Conservation (phyloP, 768 basidiomycete species). For the Cyathus striatus region DNA sequence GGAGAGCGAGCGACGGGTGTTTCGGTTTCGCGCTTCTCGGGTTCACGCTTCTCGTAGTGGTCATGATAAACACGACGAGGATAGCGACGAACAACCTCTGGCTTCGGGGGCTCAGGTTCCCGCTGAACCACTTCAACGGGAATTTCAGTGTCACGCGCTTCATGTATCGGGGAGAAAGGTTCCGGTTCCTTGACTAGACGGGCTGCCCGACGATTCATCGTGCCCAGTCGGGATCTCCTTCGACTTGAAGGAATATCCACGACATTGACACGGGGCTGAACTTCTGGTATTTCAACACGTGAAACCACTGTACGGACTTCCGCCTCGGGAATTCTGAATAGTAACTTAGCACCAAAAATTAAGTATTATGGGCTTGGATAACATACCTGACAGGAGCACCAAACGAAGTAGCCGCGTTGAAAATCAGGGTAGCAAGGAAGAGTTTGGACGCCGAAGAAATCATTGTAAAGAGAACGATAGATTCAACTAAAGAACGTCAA, state of each 20-base stretch:
- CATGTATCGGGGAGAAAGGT: constrained; percentile 14
- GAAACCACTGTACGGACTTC: constrained; percentile 15
- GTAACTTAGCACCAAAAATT: background rate
- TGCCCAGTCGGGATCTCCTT: constrained; percentile 11
- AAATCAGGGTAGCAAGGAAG: constrained; percentile 31
- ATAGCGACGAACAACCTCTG: constrained; percentile 15
- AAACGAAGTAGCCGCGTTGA: constrained; percentile 28
- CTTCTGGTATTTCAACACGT: constrained; percentile 12
- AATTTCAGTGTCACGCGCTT: constrained; percentile 20
- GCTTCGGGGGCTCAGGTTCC: constrained; percentile 7
- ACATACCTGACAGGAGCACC: constrained; percentile 35
- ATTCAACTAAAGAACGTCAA: constrained; percentile 13
- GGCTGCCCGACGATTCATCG: constrained; percentile 18
- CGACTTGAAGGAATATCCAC: constrained; percentile 19
- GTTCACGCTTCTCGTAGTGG: constrained; percentile 22
- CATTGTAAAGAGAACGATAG: constrained; percentile 28
- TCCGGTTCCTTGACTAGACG: constrained; percentile 18
- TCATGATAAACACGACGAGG: constrained; percentile 21
- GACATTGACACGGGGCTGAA: constrained; percentile 18
- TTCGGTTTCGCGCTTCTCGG: no score
- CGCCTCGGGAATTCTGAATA: constrained; percentile 20
- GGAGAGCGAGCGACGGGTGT: no score
- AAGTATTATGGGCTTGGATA: background rate
- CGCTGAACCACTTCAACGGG: constrained; percentile 11
- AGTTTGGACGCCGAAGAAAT: constrained; percentile 31